Conservation (phyloP, 2,329 filamentous ascomycete species). For the Colletotrichum godetiae region DNA sequence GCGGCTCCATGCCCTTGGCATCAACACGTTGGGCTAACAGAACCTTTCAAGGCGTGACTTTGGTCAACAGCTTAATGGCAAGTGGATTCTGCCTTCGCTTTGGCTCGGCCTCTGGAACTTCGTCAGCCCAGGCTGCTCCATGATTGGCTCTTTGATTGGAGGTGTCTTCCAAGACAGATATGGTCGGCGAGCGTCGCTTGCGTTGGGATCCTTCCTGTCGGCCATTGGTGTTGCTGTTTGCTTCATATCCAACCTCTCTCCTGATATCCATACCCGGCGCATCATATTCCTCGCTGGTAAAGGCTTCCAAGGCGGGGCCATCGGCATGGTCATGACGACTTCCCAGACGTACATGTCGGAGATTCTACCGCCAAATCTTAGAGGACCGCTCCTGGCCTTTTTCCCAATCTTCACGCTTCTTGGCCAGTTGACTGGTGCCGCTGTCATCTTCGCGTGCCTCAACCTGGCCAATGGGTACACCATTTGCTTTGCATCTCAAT, state of each 20-base stretch:
- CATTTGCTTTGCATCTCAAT: slow-evolving; percentile 56
- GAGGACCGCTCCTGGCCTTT: slow-evolving; percentile 59
- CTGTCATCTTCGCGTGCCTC: slow-evolving; percentile 50
- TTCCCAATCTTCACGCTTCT: slow-evolving; percentile 61
- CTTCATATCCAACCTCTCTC: slow-evolving; percentile 39
- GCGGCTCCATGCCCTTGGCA: background rate
- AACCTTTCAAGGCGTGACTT: slow-evolving; percentile 43
- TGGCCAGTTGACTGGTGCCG: slow-evolving; percentile 58
- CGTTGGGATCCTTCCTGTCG: slow-evolving; percentile 49
- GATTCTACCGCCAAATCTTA: slow-evolving; percentile 56
- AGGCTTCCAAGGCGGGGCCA: slow-evolving; percentile 55
- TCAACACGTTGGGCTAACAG: background rate
- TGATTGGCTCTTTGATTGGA: slow-evolving; percentile 50
- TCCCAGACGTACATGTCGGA: slow-evolving; percentile 62
- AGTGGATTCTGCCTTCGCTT: slow-evolving; percentile 52
- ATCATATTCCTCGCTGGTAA: slow-evolving; percentile 57
- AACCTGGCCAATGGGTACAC: slow-evolving; percentile 48
- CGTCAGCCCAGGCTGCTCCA: slow-evolving; percentile 49
- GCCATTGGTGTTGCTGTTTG: slow-evolving; percentile 49
- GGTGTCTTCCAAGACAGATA: slow-evolving; percentile 53
- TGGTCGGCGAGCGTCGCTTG: slow-evolving; percentile 51
- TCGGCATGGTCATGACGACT: slow-evolving; percentile 56
- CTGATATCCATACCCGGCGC: slow-evolving; percentile 42
- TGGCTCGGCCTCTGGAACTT: slow-evolving; percentile 59
- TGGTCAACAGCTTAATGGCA: slow-evolving; percentile 43